Conservation (phyloP, 176 grass and related monocot genomes). For the Oryza meridionalis region DNA sequence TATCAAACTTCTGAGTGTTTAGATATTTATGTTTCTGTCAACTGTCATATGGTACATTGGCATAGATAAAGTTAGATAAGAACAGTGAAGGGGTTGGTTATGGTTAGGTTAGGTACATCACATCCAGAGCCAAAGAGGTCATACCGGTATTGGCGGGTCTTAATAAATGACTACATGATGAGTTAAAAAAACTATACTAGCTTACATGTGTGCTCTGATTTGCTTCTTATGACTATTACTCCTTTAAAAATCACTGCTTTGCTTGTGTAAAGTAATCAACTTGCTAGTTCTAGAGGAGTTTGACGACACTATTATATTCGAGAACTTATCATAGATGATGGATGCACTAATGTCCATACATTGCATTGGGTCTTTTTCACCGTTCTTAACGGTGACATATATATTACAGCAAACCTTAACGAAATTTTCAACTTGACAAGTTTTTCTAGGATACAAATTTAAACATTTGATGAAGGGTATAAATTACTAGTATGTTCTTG, state of each 20-base stretch:
- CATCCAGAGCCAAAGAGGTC: constrained; percentile 19
- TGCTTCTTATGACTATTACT: not conserved
- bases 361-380: not conserved
- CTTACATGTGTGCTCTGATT: not conserved
- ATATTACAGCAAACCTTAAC: not conserved
- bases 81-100: constrained; percentile 25
- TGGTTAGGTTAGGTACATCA: constrained; percentile 26
- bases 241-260: not conserved
- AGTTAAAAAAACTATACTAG: no score
- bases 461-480: not conserved
- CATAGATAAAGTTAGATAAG: constrained; percentile 32
- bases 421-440: not conserved
- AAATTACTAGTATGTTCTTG: not conserved
- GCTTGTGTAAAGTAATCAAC: not conserved
- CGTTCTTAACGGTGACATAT: not conserved
- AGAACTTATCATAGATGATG: not conserved
- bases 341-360: not conserved
- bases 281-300: not conserved
- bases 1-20: not conserved
- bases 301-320: constrained; percentile 11
- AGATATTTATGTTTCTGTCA: constrained; percentile 9
- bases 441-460: not conserved
- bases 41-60: constrained; percentile 13
- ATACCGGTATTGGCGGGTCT: constrained; percentile 15
- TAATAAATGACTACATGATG: constrained; percentile 8